Percentiles rank a stretch among this genome's conserved stretches.
Conservation (phyloP, 768 basidiomycete species). For the Coprinopsis sp. region DNA sequence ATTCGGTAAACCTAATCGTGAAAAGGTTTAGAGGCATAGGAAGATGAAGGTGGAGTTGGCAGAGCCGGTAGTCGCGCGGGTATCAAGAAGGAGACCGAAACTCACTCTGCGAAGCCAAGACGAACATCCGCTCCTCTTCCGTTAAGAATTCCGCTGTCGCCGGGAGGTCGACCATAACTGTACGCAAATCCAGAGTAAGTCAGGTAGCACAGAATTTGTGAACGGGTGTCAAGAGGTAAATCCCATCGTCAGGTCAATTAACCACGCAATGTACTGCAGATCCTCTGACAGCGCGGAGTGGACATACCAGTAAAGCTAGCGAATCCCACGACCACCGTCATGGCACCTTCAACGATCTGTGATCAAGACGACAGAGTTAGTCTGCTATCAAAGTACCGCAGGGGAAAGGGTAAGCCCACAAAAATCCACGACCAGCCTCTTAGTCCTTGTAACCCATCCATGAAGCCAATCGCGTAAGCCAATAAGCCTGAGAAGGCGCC, state of each 20-base stretch:
- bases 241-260: too few relatives aligned
- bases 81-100: neutral
- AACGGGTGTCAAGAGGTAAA: too few relatives aligned
- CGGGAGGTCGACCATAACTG: slow-evolving; percentile 62
- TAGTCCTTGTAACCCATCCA: slow-evolving; percentile 41
- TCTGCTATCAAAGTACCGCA: neutral
- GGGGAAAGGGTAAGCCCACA: slow-evolving; percentile 25
- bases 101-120: slow-evolving; percentile 54
- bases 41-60: neutral
- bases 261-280: too few relatives aligned
- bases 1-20: too few relatives aligned
- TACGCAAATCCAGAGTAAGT: too few relatives aligned
- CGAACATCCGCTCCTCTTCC: slow-evolving; percentile 51
- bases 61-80: neutral
- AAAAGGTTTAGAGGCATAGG: too few relatives aligned
- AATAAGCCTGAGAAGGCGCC: slow-evolving; percentile 61
- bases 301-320: slow-evolving; percentile 46
- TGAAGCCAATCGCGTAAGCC: slow-evolving; percentile 51
- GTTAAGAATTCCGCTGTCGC: slow-evolving; percentile 56
- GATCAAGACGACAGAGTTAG: neutral
- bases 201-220: too few relatives aligned
- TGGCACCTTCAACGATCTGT: slow-evolving; percentile 61
- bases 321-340: slow-evolving; percentile 53
- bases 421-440: slow-evolving; percentile 70
- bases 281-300: neutral